Evolutionary conservation across 2,329 filamentous ascomycete species (phyloP).

Genomic region (Clonostachys chloroleuca): DNA sequence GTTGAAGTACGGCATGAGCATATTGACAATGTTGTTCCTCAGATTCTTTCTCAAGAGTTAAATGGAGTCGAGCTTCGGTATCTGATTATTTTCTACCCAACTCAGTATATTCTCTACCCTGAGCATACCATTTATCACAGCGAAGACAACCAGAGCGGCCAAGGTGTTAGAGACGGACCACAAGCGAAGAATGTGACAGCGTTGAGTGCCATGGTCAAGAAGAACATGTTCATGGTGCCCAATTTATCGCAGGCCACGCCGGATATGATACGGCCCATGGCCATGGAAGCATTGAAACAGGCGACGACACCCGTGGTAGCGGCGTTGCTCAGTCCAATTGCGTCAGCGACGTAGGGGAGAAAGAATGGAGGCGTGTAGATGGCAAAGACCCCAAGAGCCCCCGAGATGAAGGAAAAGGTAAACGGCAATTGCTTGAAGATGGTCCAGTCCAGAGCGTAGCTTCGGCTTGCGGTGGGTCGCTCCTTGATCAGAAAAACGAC

Average conservation of each 20-base stretch:
- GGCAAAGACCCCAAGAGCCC: slow-evolving; percentile 50
- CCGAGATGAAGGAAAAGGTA: slow-evolving; percentile 42
- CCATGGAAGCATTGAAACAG: slow-evolving; percentile 54
- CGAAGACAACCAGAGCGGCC: slow-evolving; percentile 46
- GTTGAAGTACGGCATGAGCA: too few relatives aligned
- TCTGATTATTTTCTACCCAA: too few relatives aligned
- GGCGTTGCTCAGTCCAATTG: slow-evolving; percentile 42
- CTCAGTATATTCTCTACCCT: too few relatives aligned
- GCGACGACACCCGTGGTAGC: slow-evolving; percentile 51
- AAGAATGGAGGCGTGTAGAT: slow-evolving; percentile 57
- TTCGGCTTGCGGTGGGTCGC: slow-evolving; percentile 15
- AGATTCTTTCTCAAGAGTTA: too few relatives aligned
- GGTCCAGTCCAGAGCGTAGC: slow-evolving; percentile 34
- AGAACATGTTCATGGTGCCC: slow-evolving; percentile 47
- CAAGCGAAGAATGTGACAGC: slow-evolving; percentile 51
- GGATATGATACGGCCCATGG: slow-evolving; percentile 45
- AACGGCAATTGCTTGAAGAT: slow-evolving; percentile 47
- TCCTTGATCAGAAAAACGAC: slow-evolving; percentile 45
- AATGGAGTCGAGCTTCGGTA: too few relatives aligned
- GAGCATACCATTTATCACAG: slow-evolving; percentile 44
- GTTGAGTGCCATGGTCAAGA: slow-evolving; percentile 40
- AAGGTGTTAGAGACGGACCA: slow-evolving; percentile 52
- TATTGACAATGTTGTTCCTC: too few relatives aligned
- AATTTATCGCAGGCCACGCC: slow-evolving; percentile 46
- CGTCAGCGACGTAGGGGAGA: slow-evolving; percentile 46